Evolutionary conservation across 139 green algal genomes (phyloP).

Genomic region (Spirogloea muscicola): DNA sequence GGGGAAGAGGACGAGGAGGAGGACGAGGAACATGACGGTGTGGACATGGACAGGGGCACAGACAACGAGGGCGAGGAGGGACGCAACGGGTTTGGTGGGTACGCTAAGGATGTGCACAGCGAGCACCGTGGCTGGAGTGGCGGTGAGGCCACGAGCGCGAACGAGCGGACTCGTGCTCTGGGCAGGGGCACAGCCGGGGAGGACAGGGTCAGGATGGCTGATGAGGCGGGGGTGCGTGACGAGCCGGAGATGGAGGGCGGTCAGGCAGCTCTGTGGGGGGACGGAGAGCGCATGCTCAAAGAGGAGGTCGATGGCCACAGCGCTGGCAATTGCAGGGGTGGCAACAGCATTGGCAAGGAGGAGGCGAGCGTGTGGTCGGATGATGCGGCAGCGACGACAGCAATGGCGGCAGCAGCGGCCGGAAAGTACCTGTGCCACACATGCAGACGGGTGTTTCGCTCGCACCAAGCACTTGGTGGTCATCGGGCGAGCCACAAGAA

Average conservation of each 20-base stretch:
- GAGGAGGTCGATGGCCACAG: not conserved
- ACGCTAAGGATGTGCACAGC: not conserved
- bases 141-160: too few relatives aligned
- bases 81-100: not conserved
- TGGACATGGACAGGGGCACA: not conserved
- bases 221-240: not conserved
- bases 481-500: conserved; percentile 8
- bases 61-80: conserved; percentile 1
- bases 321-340: not conserved
- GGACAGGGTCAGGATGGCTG: not conserved
- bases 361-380: not conserved
- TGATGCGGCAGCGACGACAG: not conserved
- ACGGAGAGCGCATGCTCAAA: not conserved
- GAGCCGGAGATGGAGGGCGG: conserved; percentile 13
- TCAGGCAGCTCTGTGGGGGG: not conserved
- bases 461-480: conserved; percentile 14
- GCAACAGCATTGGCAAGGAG: not conserved
- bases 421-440: conserved; percentile 7
- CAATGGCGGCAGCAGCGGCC: not conserved
- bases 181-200: not conserved
- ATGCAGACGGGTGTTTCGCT: not conserved
- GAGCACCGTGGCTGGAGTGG: not conserved
- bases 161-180: too few relatives aligned
- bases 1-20: not conserved
- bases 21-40: not conserved